Conservation (phyloP, 345 rosid species). For the Rubroshorea leprosula region DNA sequence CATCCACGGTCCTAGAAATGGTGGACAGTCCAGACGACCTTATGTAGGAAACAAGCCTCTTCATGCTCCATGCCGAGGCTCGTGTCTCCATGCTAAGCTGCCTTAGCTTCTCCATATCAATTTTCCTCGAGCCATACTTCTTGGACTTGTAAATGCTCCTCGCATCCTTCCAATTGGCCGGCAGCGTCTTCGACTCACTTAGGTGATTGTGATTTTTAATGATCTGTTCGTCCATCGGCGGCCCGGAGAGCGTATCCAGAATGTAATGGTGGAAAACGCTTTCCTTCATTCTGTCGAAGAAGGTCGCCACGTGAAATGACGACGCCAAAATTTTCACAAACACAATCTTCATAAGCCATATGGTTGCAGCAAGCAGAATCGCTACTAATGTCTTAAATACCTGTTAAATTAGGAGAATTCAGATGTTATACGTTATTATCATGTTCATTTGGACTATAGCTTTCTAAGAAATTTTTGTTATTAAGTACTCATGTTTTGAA, state of each 20-base stretch:
- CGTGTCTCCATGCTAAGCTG: conserved; percentile 19
- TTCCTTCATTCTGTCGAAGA: conserved; percentile 49
- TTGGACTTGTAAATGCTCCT: conserved; percentile 47
- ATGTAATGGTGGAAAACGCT: conserved; percentile 41
- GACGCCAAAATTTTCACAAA: conserved; percentile 42
- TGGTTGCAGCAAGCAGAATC: conserved; percentile 39
- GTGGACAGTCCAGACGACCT: conserved; percentile 32
- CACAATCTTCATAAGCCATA: conserved; percentile 65
- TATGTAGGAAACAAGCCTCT: conserved; percentile 50
- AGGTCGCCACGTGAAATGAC: conserved; percentile 40
- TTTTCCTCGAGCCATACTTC: conserved; percentile 46
- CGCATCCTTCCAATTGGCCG: conserved; percentile 31
- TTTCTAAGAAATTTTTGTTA: too few species aligned
- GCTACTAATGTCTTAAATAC: neutral
- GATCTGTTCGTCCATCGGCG: conserved; percentile 7
- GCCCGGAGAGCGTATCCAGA: conserved; percentile 39
- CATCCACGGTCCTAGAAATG: conserved; percentile 23
- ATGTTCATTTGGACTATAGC: too few species aligned
- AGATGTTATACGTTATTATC: too few species aligned
- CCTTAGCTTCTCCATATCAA: conserved; percentile 28
- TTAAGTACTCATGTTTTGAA: too few species aligned
- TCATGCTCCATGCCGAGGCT: conserved; percentile 68
- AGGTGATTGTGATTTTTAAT: neutral
- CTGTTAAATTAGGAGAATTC: too few species aligned
- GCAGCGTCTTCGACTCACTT: conserved; percentile 9